These are phyloP conservation scores for Mycena galericulata DNA, from an alignment of 768 basidiomycete species.

Conservation along the genomic window DNA sequence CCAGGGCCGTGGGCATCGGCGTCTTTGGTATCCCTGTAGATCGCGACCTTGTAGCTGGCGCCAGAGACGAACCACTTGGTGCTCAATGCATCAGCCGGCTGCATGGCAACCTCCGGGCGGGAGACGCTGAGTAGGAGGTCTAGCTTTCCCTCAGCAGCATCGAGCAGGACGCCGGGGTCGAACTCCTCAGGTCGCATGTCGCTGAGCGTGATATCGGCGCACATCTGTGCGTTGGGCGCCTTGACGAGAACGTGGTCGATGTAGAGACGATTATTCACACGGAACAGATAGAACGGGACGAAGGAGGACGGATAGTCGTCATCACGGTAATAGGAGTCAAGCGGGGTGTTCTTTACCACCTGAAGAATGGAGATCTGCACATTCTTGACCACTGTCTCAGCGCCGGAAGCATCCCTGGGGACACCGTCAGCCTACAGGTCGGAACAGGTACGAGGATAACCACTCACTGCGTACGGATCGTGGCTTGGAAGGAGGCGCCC, in stretches of 20 bases:
- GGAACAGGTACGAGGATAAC: slow-evolving; percentile 10
- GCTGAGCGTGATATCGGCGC: slow-evolving; percentile 20
- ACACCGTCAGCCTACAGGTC: slow-evolving; percentile 7
- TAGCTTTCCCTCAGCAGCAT: slow-evolving; percentile 34
- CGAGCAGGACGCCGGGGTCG: slow-evolving; percentile 38
- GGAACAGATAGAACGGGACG: slow-evolving; percentile 56
- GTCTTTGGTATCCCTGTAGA: slow-evolving; percentile 34
- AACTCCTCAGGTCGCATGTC: slow-evolving; percentile 18
- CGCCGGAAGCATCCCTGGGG: slow-evolving; percentile 18
- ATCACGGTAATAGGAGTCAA: slow-evolving; percentile 45
- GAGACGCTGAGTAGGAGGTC: slow-evolving; percentile 27
- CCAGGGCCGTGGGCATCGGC: slow-evolving; percentile 36
- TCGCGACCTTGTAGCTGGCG: slow-evolving; percentile 30
- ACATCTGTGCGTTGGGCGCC: slow-evolving; percentile 39
- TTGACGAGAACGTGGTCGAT: slow-evolving; percentile 49
- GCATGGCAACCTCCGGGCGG: slow-evolving; percentile 36
- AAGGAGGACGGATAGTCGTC: slow-evolving; percentile 41
- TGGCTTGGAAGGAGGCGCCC: slow-evolving; percentile 24
- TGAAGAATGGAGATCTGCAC: slow-evolving; percentile 36
- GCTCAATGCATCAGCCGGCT: slow-evolving; percentile 33
- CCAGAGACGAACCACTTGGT: slow-evolving; percentile 33
- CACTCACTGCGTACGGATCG: slow-evolving; percentile 18
- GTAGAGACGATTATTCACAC: slow-evolving; percentile 39
- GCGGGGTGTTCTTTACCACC: slow-evolving; percentile 45
- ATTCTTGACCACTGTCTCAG: slow-evolving; percentile 22